Evolutionary conservation across 805 yeast genomes (phyloP).

Genomic region (Nakazawaea sp.): DNA sequence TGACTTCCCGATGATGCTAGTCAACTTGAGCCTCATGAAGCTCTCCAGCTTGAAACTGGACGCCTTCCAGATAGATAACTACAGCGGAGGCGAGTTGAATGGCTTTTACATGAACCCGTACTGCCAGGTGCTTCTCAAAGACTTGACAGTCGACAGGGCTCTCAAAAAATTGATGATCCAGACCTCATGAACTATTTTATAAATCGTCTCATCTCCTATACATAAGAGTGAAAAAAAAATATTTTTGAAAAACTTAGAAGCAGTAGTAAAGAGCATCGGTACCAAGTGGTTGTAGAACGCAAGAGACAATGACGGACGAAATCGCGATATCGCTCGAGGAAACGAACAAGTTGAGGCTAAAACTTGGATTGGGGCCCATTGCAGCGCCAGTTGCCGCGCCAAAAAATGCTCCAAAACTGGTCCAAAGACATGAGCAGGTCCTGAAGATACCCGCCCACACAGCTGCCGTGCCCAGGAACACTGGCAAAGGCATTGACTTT

Average conservation of each 20-base stretch:
- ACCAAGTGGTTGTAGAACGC: conserved; percentile 6
- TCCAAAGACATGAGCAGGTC: neutral
- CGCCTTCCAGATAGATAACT: conserved; percentile 28
- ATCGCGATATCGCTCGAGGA: conserved; percentile 38
- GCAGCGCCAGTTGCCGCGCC: conserved; percentile 15
- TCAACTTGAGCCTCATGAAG: conserved; percentile 29
- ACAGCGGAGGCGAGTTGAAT: conserved; percentile 29
- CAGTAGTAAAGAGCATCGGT: too few relatives aligned
- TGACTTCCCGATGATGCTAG: conserved; percentile 37
- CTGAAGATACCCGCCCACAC: neutral
- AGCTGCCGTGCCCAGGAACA: conserved; percentile 13
- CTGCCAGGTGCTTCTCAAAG: conserved; percentile 28
- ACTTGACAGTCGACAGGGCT: conserved; percentile 23
- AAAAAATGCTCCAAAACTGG: neutral
- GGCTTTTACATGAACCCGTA: conserved; percentile 30
- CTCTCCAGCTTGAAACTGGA: conserved; percentile 15
- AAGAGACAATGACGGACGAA: conserved; percentile 9
- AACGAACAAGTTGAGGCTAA: conserved; percentile 44
- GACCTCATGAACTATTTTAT: too few relatives aligned
- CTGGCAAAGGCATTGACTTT: conserved; percentile 18
- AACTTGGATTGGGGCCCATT: conserved; percentile 49
- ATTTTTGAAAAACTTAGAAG: too few relatives aligned
- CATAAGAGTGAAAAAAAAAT: conserved; percentile 1
- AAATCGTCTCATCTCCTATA: neutral
- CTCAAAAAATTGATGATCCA: conserved; percentile 6